A percentile compares a stretch with the other conserved stretches of the same genome.
Evolutionary conservation across 139 green algal genomes (phyloP).

Genomic region (Chloropicon primus): DNA sequence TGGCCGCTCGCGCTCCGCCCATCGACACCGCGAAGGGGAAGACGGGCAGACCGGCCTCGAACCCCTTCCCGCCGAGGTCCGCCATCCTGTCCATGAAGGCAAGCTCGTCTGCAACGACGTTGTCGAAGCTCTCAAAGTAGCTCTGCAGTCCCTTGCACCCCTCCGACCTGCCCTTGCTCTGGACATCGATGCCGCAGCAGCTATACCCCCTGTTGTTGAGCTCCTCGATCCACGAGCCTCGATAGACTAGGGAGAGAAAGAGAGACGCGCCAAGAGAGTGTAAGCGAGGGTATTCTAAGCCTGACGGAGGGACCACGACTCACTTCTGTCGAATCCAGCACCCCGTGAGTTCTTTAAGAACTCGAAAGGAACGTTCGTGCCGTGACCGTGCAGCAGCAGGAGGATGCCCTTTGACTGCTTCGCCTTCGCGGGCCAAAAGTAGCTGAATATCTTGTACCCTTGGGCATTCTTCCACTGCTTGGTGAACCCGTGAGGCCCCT

Average conservation of each 20-base stretch:
- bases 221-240: constrained; percentile 40
- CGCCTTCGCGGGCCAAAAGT: neutral
- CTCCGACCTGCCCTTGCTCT: constrained; percentile 13
- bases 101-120: constrained; percentile 40
- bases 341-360: constrained; percentile 28
- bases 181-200: constrained; percentile 45
- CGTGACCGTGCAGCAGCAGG: constrained; percentile 43
- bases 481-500: neutral
- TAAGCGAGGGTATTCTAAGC: too few species aligned
- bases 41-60: constrained; percentile 19
- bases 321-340: neutral
- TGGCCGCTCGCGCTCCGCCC: constrained; percentile 48
- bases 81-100: neutral
- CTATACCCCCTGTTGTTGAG: constrained; percentile 46
- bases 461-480: neutral
- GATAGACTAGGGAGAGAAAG: too few species aligned
- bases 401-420: constrained; percentile 25
- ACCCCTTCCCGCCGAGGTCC: neutral
- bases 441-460: neutral
- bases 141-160: constrained; percentile 28
- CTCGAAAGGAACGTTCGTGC: constrained; percentile 34
- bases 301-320: too few species aligned
- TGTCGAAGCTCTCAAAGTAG: constrained; percentile 37
- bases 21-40: constrained; percentile 45
- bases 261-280: too few species aligned